Evolutionary conservation across 2,329 filamentous ascomycete species (phyloP).

Genomic region (Cordyceps javanica): DNA sequence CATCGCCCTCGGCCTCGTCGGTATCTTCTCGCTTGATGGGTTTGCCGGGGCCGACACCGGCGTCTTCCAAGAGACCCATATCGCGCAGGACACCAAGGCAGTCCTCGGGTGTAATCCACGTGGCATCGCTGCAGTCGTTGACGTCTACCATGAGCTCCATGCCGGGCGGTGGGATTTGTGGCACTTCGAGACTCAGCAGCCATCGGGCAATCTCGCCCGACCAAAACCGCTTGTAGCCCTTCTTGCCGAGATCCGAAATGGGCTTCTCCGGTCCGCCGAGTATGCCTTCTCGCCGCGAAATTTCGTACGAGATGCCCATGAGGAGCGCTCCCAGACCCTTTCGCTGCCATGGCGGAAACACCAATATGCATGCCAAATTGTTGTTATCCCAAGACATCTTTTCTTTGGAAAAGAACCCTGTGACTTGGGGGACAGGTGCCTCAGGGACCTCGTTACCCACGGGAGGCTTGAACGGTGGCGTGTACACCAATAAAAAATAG

Average conservation of each 20-base stretch:
- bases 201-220: slow-evolving; percentile 74
- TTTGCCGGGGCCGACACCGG: slow-evolving; percentile 40
- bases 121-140: slow-evolving; percentile 65
- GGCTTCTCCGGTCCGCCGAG: slow-evolving; percentile 93
- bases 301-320: slow-evolving; percentile 90
- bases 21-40: slow-evolving; percentile 20
- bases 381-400: slow-evolving; percentile 99
- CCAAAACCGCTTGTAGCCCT: slow-evolving; percentile 83
- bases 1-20: slow-evolving; percentile 19
- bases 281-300: slow-evolving; percentile 74
- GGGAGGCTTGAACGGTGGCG: slow-evolving; percentile 31
- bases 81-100: slow-evolving; percentile 70
- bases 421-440: slow-evolving; percentile 41
- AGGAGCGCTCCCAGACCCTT: slow-evolving; percentile 82
- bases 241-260: slow-evolving; percentile 75
- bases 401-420: slow-evolving; percentile 98
- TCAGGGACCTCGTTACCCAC: slow-evolving; percentile 10
- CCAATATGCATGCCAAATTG: slow-evolving; percentile 90
- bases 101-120: slow-evolving; percentile 82
- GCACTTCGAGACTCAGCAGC: slow-evolving; percentile 42
- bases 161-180: slow-evolving; percentile 22
- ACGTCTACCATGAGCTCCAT: slow-evolving; percentile 55
- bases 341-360: slow-evolving; percentile 93
- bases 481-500: slow-evolving; percentile 86
- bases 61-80: slow-evolving; percentile 67